These are phyloP conservation scores for Alternaria sp. DNA, from an alignment of 2,329 filamentous ascomycete genomes.

Conservation along the genomic window DNA sequence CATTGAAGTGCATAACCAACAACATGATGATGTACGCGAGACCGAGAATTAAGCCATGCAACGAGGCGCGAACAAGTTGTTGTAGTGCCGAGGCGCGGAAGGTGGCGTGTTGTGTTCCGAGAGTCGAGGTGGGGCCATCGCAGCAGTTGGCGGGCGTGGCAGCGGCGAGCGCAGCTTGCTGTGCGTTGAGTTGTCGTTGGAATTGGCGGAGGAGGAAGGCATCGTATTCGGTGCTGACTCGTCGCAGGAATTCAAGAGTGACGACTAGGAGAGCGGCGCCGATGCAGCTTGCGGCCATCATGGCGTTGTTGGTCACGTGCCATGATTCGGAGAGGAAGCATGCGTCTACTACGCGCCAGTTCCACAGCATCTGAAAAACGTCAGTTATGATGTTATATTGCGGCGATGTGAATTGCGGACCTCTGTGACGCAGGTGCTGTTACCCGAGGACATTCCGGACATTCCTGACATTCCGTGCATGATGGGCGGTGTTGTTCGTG, in stretches of 20 bases:
- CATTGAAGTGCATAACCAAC: conserved; percentile 71
- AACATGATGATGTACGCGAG: conserved; percentile 84
- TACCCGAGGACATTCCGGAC: conserved; percentile 19
- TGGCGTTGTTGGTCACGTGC: conserved; percentile 73
- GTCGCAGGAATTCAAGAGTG: conserved; percentile 75
- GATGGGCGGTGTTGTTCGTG: conserved; percentile 12
- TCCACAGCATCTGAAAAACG: conserved; percentile 75
- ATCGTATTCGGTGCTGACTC: conserved; percentile 77
- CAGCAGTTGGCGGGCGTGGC: conserved; percentile 35
- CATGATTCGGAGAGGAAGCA: conserved; percentile 76
- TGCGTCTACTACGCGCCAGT: conserved; percentile 76
- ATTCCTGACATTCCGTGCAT: conserved; percentile 28
- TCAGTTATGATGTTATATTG: conserved; percentile 3
- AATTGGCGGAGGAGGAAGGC: conserved; percentile 68
- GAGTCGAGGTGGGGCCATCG: conserved; percentile 31
- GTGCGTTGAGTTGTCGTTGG: conserved; percentile 43
- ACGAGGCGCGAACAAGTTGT: conserved; percentile 70
- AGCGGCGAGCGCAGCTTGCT: conserved; percentile 31
- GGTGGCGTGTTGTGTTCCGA: conserved; percentile 39
- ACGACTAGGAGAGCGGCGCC: conserved; percentile 79
- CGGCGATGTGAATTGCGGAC: conserved; percentile 30
- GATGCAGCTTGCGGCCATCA: conserved; percentile 84
- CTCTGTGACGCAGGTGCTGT: conserved; percentile 51
- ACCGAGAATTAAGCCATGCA: conserved; percentile 77
- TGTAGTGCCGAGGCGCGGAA: conserved; percentile 68